A percentile compares a stretch with the other conserved stretches of the same genome.
These are phyloP conservation scores for Psophocarpus tetragonolobus DNA, from an alignment of 306 rosid genomes.

Conservation along the genomic window DNA sequence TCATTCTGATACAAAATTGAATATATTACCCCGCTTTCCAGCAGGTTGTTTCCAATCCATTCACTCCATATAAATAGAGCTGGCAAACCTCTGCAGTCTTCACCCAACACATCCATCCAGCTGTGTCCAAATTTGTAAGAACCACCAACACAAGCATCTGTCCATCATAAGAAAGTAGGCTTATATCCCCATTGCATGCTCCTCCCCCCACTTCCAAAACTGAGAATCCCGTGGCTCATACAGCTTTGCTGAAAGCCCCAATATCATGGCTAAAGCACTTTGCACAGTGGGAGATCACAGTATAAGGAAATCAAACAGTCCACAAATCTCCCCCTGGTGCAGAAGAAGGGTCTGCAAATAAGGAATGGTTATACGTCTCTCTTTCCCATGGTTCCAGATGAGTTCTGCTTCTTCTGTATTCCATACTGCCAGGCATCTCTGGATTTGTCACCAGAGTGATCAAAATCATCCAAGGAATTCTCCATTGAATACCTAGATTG, in stretches of 20 bases:
- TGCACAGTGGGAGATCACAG: constrained; percentile 32
- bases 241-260: constrained; percentile 35
- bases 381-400: constrained; percentile 68
- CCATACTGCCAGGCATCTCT: constrained; percentile 84
- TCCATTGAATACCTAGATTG: constrained; percentile 53
- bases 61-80: constrained; percentile 18
- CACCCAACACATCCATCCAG: constrained; percentile 30
- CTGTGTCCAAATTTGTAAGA: constrained; percentile 14
- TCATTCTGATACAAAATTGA: constrained; percentile 47
- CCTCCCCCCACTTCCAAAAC: constrained; percentile 34
- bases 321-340: constrained; percentile 29
- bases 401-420: constrained; percentile 67
- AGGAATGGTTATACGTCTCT: constrained; percentile 59
- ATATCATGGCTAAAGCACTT: constrained; percentile 16
- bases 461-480: constrained; percentile 68
- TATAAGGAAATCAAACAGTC: constrained; percentile 23
- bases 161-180: not conserved
- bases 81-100: constrained; percentile 46
- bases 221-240: constrained; percentile 23
- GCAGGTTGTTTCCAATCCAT: constrained; percentile 11
- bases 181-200: not conserved
- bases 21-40: constrained; percentile 28
- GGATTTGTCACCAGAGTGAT: constrained; percentile 62
- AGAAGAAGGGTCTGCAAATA: constrained; percentile 38
- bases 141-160: constrained; percentile 37